phyloP scores from a whole-genome alignment of 495 filamentous ascomycete genomes.

The Usnea hakonensis region DNA sequence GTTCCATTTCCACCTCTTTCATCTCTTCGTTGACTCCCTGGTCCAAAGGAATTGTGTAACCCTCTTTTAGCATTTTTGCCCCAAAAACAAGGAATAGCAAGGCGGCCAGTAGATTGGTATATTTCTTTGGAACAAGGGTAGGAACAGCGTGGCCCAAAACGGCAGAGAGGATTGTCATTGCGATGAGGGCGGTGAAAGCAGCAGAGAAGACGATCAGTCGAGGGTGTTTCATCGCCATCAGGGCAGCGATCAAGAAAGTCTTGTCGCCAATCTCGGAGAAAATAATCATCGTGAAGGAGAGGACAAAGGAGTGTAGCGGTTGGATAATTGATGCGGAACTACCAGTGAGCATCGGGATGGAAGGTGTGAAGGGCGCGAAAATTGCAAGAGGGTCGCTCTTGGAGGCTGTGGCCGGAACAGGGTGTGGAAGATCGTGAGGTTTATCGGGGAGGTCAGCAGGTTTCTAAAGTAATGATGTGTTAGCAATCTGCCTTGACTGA shows the following conservation, averaged over 20 bases:
- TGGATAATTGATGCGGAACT: constrained; percentile 61
- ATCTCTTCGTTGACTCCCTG: constrained; percentile 92
- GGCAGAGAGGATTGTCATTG: constrained; percentile 95
- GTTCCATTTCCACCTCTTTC: constrained; percentile 91
- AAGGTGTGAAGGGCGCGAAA: constrained; percentile 41
- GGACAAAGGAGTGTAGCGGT: constrained; percentile 82
- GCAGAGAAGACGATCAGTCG: constrained; percentile 88
- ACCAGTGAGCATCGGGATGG: constrained; percentile 28
- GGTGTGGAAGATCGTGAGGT: constrained; percentile 68
- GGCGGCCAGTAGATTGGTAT: constrained; percentile 81
- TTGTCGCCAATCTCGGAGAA: constrained; percentile 98
- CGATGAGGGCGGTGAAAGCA: constrained; percentile 80
- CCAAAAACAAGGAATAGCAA: constrained; percentile 85
- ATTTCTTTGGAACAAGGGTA: constrained; percentile 75
- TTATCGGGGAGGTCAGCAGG: constrained; percentile 72
- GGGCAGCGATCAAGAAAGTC: constrained; percentile 90
- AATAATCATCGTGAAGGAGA: constrained; percentile 94
- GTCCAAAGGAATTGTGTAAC: constrained; percentile 74
- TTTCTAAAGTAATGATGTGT: constrained; percentile 48
- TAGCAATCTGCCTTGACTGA: constrained; percentile 17
- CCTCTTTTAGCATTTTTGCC: constrained; percentile 75
- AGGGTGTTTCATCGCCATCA: constrained; percentile 99
- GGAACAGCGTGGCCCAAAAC: constrained; percentile 92
- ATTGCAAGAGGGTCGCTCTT: constrained; percentile 61
- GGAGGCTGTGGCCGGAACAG: constrained; percentile 57